These are phyloP conservation scores for Artomyces pyxidatus DNA, from an alignment of 768 basidiomycete species.

Conservation along the genomic window DNA sequence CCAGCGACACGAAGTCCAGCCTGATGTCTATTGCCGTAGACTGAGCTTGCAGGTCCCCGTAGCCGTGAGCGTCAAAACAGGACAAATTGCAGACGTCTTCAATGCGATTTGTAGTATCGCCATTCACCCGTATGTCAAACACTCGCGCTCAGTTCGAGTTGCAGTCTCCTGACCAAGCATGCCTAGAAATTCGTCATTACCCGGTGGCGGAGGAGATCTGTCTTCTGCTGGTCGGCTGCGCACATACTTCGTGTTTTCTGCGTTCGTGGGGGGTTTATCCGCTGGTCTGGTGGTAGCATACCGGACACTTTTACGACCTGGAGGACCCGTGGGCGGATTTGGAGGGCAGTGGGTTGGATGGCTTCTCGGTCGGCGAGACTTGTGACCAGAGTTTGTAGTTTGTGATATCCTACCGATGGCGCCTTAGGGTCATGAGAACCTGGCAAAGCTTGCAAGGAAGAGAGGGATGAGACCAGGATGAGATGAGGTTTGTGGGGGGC, in stretches of 20 bases:
- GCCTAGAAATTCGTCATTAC: slow-evolving; percentile 43
- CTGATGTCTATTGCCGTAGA: slow-evolving; percentile 91
- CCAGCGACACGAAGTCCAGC: slow-evolving; percentile 97
- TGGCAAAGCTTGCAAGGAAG: not conserved
- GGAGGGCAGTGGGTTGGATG: slow-evolving; percentile 56
- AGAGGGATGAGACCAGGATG: not conserved
- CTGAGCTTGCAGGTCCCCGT: slow-evolving; percentile 90
- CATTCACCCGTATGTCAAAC: slow-evolving; percentile 71
- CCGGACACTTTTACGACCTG: slow-evolving; percentile 60
- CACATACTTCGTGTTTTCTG: slow-evolving; percentile 66
- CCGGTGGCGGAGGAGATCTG: slow-evolving; percentile 76
- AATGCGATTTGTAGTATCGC: slow-evolving; percentile 79
- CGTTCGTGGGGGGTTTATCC: slow-evolving; percentile 63
- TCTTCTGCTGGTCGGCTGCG: slow-evolving; percentile 59
- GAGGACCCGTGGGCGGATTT: slow-evolving; percentile 46
- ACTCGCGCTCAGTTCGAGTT: slow-evolving; percentile 1
- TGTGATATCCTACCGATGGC: too few species aligned
- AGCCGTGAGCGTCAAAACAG: slow-evolving; percentile 83
- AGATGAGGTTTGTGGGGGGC: not conserved
- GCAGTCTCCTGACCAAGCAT: slow-evolving; percentile 8
- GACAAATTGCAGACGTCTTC: slow-evolving; percentile 81
- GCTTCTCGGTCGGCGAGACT: slow-evolving; percentile 49
- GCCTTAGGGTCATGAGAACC: too few species aligned
- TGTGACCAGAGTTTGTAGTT: slow-evolving; percentile 20
- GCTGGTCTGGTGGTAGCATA: slow-evolving; percentile 66